A percentile compares a stretch with the other conserved stretches of the same genome.
Evolutionary conservation across 495 filamentous ascomycete species (phyloP).

Genomic region (Aspergillus olivimuriae): DNA sequence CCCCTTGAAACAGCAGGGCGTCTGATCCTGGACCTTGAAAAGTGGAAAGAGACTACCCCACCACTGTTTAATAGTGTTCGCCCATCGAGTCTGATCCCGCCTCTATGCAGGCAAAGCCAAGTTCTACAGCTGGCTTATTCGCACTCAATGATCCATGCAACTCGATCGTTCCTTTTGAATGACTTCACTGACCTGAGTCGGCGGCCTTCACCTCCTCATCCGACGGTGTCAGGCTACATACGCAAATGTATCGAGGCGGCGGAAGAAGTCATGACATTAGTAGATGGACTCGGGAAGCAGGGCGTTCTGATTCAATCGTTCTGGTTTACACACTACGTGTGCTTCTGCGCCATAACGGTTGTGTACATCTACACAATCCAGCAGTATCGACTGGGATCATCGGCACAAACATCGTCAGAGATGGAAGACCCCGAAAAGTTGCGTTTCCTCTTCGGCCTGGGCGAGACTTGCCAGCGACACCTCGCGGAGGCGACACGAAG

Average conservation of each 20-base stretch:
- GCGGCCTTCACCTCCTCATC: conserved; percentile 24
- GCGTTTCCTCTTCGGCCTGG: conserved; percentile 32
- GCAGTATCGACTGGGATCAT: conserved; percentile 30
- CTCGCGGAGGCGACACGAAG: conserved; percentile 42
- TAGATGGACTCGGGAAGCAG: conserved; percentile 34
- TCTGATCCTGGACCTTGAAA: conserved; percentile 29
- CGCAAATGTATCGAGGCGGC: conserved; percentile 41
- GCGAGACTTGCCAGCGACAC: conserved; percentile 41
- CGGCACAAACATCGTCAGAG: conserved; percentile 17
- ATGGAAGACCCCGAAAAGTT: conserved; percentile 18
- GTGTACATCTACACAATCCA: conserved; percentile 52
- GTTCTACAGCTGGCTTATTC: conserved; percentile 48
- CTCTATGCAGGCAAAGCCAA: conserved; percentile 48
- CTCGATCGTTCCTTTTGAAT: conserved; percentile 50
- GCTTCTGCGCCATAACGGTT: conserved; percentile 49
- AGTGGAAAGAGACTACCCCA: conserved; percentile 38
- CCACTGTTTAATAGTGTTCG: conserved; percentile 40
- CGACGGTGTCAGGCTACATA: conserved; percentile 29
- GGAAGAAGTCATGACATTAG: conserved; percentile 32
- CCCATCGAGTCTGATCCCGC: conserved; percentile 40
- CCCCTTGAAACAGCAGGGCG: conserved; percentile 34
- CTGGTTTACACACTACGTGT: conserved; percentile 51
- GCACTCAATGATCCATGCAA: conserved; percentile 49
- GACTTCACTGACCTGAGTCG: conserved; percentile 43
- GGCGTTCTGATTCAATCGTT: conserved; percentile 34